A percentile compares a stretch with the other conserved stretches of the same genome.
phyloP scores from a whole-genome alignment of 2,329 filamentous ascomycete genomes.

The Plectosphaerella plurivora region DNA sequence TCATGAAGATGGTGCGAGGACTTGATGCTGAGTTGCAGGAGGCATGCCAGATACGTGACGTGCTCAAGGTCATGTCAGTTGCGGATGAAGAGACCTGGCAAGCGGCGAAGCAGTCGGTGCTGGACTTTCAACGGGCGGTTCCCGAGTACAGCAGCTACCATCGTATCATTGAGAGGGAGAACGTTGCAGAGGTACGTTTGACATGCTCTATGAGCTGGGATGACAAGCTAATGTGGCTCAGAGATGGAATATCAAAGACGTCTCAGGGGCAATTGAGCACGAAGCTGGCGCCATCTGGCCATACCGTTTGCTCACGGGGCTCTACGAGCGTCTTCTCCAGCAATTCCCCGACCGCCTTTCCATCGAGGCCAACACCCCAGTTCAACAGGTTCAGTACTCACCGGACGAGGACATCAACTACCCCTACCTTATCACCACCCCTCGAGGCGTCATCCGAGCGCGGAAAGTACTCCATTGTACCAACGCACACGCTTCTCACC shows the following conservation, averaged over 20 bases:
- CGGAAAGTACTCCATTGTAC: slow-evolving; percentile 34
- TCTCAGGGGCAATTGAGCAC: slow-evolving; percentile 4
- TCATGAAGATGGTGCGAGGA: slow-evolving; percentile 3
- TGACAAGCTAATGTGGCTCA: background rate
- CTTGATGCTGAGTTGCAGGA: slow-evolving; percentile 7
- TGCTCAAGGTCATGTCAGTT: slow-evolving; percentile 15
- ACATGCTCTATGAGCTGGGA: background rate
- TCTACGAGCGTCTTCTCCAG: slow-evolving; percentile 24
- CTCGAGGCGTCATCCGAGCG: slow-evolving; percentile 27
- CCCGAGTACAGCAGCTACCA: slow-evolving; percentile 12
- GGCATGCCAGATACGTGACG: slow-evolving; percentile 4
- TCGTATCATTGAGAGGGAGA: slow-evolving; percentile 14
- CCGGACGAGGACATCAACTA: background rate
- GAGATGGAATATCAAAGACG: slow-evolving; percentile 18
- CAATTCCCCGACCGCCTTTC: slow-evolving; percentile 17
- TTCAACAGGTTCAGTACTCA: slow-evolving; percentile 13
- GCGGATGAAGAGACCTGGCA: slow-evolving; percentile 13
- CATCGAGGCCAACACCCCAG: slow-evolving; percentile 24
- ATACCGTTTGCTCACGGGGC: slow-evolving; percentile 29
- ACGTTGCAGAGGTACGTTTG: slow-evolving; percentile 5
- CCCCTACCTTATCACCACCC: slow-evolving; percentile 25
- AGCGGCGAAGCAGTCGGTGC: slow-evolving; percentile 10
- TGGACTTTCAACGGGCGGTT: slow-evolving; percentile 11
- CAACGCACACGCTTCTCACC: slow-evolving; percentile 33
- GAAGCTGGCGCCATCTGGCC: slow-evolving; percentile 32